Evolutionary conservation across 2,329 filamentous ascomycete species (phyloP), one percentile per base, ranked within the genome.

Genomic region (Elsinoe batatas): DNA sequence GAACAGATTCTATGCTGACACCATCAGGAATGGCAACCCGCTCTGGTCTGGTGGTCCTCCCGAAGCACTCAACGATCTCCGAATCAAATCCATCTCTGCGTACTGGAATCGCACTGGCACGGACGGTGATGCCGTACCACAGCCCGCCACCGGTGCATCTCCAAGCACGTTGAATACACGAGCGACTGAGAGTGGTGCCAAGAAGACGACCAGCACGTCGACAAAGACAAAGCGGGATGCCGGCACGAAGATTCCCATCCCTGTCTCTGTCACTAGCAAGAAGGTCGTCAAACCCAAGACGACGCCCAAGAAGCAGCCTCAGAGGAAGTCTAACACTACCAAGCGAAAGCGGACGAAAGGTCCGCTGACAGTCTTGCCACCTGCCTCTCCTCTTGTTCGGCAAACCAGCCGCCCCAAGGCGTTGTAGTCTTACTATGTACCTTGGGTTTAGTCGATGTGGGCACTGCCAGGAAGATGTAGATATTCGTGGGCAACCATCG

Each of bases 41-140:
- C 64, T 72, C 1, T 91, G 87, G 87, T 86, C 83, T 33, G 81
- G 75, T 13, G 87, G 87, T 0, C 87, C 87, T 3, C 87, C 87
- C 0, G 60, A 62, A 0, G 60, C 73, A 33, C 82, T 90, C 63
- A 80, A 85, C 0, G 69, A 77, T n/a, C 74, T 88, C 62, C 78
- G 76, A 5, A 76, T 91, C 20, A 78, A 75, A 32, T 89, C 88
- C 63, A 77, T 89, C 56, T 88, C 87, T 66, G 83, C 83, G 0
- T 91, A 91, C 68, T 91, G 89, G 72, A 91, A 91, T 72, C 54
- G 59, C 10, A 57, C 59, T 1, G 56, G 57, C 17, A 15, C 11
- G 12, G 20, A 54, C 5, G 32, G 42, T 32, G 38, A 15, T 55
- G 40, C 37, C 8, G 15, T 37, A 17, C 40, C 32, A 4, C 47